Evolutionary conservation across 208 protist species (phyloP).

Genomic region (Wallacemonas sp.): DNA sequence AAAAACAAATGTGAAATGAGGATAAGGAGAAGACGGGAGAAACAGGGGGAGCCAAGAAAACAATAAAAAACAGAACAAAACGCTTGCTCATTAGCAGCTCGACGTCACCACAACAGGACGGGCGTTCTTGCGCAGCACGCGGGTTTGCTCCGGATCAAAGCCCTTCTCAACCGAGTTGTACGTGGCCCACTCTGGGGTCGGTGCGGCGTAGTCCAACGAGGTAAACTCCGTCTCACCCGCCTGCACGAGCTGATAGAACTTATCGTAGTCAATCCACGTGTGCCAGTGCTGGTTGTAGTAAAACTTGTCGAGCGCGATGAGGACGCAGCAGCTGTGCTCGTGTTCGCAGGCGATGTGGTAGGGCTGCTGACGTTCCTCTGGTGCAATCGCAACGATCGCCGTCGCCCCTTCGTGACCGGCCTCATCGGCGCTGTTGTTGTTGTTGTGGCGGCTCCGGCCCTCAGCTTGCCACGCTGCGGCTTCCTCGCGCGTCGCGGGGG

Average conservation of each 20-base stretch:
- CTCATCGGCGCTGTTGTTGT: no score
- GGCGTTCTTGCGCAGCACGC: slow-evolving; percentile 65
- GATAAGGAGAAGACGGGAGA: no score
- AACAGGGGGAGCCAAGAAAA: no score
- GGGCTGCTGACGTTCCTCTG: slow-evolving; percentile 44
- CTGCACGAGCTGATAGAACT: slow-evolving; percentile 69
- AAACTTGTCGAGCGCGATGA: slow-evolving; percentile 89
- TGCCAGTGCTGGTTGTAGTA: slow-evolving; percentile 76
- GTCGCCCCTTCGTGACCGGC: no score
- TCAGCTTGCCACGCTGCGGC: background rate
- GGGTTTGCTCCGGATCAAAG: slow-evolving; percentile 87
- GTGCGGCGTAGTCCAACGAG: slow-evolving; percentile 73
- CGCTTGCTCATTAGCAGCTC: slow-evolving; percentile 32
- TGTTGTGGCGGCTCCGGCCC: no score
- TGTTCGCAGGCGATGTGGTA: slow-evolving; percentile 92
- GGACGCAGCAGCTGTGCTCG: slow-evolving; percentile 92
- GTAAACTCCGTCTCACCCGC: slow-evolving; percentile 58
- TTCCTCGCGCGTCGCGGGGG: slow-evolving; percentile 4
- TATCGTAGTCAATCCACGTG: slow-evolving; percentile 92
- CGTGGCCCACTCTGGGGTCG: slow-evolving; percentile 83
- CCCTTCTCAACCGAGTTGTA: slow-evolving; percentile 79
- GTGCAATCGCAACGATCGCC: slow-evolving; percentile 29
- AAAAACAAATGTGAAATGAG: no score
- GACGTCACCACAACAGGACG: slow-evolving; percentile 40
- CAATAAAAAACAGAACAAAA: no score